Evolutionary conservation across 2,329 filamentous ascomycete species (phyloP).

Genomic region (Cercospora sojina): DNA sequence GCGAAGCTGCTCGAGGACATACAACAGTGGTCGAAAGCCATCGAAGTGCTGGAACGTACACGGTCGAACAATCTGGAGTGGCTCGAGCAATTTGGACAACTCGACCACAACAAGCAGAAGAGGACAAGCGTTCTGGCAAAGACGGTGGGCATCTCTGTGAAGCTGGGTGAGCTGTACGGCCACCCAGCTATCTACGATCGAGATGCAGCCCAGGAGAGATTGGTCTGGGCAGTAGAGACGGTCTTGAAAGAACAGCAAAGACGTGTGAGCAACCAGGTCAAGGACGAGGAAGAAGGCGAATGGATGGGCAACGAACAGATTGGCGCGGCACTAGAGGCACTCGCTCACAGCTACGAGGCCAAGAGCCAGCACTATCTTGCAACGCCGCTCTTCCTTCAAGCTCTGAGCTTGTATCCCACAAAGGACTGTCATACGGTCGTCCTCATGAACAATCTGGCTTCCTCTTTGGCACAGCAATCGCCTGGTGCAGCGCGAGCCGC

Average conservation of each 20-base stretch:
- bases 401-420: slow-evolving; percentile 65
- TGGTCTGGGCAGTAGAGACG: slow-evolving; percentile 80
- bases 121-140: slow-evolving; percentile 67
- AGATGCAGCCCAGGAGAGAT: slow-evolving; percentile 69
- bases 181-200: slow-evolving; percentile 71
- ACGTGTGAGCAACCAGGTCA: slow-evolving; percentile 54
- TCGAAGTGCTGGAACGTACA: slow-evolving; percentile 76
- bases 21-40: slow-evolving; percentile 66
- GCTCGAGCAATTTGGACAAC: slow-evolving; percentile 47
- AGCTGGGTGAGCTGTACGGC: slow-evolving; percentile 80
- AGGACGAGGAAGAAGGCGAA: slow-evolving; percentile 62
- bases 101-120: slow-evolving; percentile 51
- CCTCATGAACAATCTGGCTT: slow-evolving; percentile 82
- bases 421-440: slow-evolving; percentile 74
- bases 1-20: slow-evolving; percentile 77
- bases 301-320: slow-evolving; percentile 72
- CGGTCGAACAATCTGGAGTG: slow-evolving; percentile 63
- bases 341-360: slow-evolving; percentile 74
- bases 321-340: slow-evolving; percentile 73
- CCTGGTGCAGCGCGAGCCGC: slow-evolving; percentile 38
- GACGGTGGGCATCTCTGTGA: slow-evolving; percentile 72
- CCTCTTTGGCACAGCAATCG: slow-evolving; percentile 67
- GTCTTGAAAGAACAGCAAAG: slow-evolving; percentile 71
- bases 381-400: slow-evolving; percentile 82
- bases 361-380: slow-evolving; percentile 76